These are phyloP conservation scores for Hypoxylon cercidicola DNA, from an alignment of 495 filamentous ascomycete species.

Conservation along the genomic window DNA sequence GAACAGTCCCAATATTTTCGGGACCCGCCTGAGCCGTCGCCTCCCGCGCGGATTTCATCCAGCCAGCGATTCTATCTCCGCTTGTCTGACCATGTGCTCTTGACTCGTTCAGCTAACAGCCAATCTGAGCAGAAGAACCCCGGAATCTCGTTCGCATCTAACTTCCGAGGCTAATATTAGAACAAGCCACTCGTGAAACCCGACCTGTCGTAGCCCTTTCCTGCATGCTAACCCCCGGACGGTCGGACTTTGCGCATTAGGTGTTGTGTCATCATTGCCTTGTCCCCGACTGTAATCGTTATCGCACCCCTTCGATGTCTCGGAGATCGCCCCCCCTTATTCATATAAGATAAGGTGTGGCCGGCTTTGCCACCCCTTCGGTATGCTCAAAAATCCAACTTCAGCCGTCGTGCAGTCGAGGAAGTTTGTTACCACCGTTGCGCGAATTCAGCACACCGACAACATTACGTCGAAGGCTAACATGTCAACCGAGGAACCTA, in stretches of 20 bases:
- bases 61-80: slow-evolving; percentile 1
- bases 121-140: slow-evolving; percentile 18
- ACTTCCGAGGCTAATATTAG: slow-evolving; percentile 16
- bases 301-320: slow-evolving; percentile 30
- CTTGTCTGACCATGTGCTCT: slow-evolving; percentile 21
- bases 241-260: slow-evolving; percentile 29
- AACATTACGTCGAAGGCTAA: slow-evolving; percentile 24
- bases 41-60: slow-evolving; percentile 1
- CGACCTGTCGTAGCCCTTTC: not conserved
- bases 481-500: slow-evolving; percentile 26
- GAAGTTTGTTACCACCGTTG: slow-evolving; percentile 43
- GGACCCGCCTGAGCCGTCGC: not conserved
- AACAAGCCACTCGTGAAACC: slow-evolving; percentile 16
- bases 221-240: slow-evolving; percentile 18
- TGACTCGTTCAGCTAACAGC: slow-evolving; percentile 26
- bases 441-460: slow-evolving; percentile 38
- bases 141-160: not conserved
- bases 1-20: slow-evolving; percentile 21
- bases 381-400: slow-evolving; percentile 47
- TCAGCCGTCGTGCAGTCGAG: slow-evolving; percentile 42
- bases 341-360: slow-evolving; percentile 37
- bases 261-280: slow-evolving; percentile 33
- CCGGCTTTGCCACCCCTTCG: slow-evolving; percentile 41
- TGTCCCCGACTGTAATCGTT: not conserved
- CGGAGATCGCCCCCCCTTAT: slow-evolving; percentile 28